Conservation (phyloP, 2,329 filamentous ascomycete genomes). For the Helotiales sp. region DNA sequence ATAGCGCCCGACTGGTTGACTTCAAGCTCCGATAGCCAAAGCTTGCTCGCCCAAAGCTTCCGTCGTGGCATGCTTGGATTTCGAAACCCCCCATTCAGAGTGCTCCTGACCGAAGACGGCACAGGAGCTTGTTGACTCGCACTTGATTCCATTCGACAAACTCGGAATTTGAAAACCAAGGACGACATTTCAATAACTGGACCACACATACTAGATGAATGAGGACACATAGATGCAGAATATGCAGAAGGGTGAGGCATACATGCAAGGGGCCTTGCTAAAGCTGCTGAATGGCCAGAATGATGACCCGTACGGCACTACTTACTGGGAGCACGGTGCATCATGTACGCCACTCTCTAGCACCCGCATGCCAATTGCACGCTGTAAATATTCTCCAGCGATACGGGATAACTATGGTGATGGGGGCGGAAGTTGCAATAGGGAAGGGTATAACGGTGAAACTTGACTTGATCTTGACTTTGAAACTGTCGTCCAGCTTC, state of each 20-base stretch:
- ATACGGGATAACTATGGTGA: neutral
- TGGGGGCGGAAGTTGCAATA: neutral
- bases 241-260: slow-evolving; percentile 4
- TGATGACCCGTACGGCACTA: neutral
- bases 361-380: neutral
- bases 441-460: neutral
- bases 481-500: slow-evolving; percentile 6
- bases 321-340: neutral
- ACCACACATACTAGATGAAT: neutral
- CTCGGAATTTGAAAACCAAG: neutral
- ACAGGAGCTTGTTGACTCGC: neutral
- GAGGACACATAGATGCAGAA: neutral
- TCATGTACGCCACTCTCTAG: neutral
- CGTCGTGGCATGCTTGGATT: neutral
- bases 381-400: neutral
- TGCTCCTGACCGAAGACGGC: slow-evolving; percentile 3
- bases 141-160: neutral
- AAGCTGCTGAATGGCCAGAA: slow-evolving; percentile 5
- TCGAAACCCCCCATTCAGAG: slow-evolving; percentile 6
- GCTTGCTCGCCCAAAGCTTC: neutral
- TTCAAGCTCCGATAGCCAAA: slow-evolving; percentile 10
- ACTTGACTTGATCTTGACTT: neutral
- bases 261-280: slow-evolving; percentile 2
- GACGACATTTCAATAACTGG: neutral
- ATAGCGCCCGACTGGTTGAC: slow-evolving; percentile 1